Conservation (phyloP, 257 asterid genomes). For the Solanum pinnatisectum region DNA sequence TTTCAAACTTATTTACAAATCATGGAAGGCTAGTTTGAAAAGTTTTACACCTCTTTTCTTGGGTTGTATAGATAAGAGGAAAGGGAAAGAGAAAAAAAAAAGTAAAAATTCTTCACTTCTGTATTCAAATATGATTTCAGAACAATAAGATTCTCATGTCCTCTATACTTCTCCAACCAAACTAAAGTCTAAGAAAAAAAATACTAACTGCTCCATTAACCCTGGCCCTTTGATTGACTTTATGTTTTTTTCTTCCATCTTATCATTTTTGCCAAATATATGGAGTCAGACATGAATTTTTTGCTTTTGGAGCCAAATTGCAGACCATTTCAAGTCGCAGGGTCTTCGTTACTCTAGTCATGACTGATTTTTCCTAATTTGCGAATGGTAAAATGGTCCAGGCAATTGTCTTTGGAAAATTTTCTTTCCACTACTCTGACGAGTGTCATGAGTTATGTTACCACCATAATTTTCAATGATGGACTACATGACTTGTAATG, state of each 20-base stretch:
- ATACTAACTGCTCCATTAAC: background rate
- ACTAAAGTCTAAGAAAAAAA: background rate
- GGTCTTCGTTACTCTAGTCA: background rate
- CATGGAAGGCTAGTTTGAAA: background rate
- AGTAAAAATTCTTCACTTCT: background rate
- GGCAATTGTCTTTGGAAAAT: background rate
- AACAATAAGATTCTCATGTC: background rate
- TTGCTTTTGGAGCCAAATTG: background rate
- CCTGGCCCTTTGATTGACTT: background rate
- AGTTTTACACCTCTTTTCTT: background rate
- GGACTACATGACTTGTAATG: background rate
- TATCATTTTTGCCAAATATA: background rate
- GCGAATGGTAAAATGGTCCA: background rate
- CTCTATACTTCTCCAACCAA: background rate
- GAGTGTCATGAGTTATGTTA: background rate
- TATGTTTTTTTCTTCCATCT: background rate
- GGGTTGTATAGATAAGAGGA: background rate
- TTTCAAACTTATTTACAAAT: background rate
- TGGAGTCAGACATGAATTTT: background rate
- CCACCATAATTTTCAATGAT: background rate
- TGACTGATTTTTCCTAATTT: background rate
- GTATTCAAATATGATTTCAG: background rate
- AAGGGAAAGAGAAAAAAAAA: background rate
- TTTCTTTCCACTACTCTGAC: background rate
- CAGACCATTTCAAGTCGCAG: background rate